These are phyloP conservation scores for Tubosaeta sp. DNA, from an alignment of 768 basidiomycete species.

Conservation along the genomic window DNA sequence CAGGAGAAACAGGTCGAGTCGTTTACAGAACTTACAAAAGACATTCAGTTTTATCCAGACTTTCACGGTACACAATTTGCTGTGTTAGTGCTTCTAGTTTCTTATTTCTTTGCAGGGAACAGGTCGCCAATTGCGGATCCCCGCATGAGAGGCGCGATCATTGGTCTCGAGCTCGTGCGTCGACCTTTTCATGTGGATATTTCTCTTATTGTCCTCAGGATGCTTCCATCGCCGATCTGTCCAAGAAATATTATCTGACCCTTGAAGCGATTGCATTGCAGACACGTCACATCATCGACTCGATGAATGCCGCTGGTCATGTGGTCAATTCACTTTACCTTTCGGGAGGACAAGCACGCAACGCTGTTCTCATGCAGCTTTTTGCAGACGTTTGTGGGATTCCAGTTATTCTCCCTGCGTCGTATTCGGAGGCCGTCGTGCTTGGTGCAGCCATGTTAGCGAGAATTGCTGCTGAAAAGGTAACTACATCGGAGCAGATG, in stretches of 20 bases:
- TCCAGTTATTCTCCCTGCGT: slow-evolving; percentile 78
- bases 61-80: slow-evolving; percentile 60
- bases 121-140: slow-evolving; percentile 94
- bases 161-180: slow-evolving; percentile 75
- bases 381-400: slow-evolving; percentile 82
- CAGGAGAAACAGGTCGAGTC: slow-evolving; percentile 51
- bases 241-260: slow-evolving; percentile 85
- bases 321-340: slow-evolving; percentile 81
- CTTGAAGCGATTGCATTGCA: slow-evolving; percentile 93
- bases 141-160: slow-evolving; percentile 90
- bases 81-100: background rate
- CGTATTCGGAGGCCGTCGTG: slow-evolving; percentile 78
- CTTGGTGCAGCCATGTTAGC: slow-evolving; percentile 94
- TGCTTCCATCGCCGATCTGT: slow-evolving; percentile 71
- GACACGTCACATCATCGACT: slow-evolving; percentile 89
- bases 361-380: slow-evolving; percentile 81
- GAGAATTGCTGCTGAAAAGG: slow-evolving; percentile 70
- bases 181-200: background rate
- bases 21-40: slow-evolving; percentile 81
- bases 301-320: slow-evolving; percentile 86
- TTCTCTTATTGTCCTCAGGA: slow-evolving; percentile 42
- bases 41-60: slow-evolving; percentile 94
- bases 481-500: slow-evolving; percentile 55
- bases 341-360: slow-evolving; percentile 91
- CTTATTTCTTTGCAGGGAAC: slow-evolving; percentile 57